phyloP scores from a whole-genome alignment of 495 filamentous ascomycete genomes.

The Neurospora africana region DNA sequence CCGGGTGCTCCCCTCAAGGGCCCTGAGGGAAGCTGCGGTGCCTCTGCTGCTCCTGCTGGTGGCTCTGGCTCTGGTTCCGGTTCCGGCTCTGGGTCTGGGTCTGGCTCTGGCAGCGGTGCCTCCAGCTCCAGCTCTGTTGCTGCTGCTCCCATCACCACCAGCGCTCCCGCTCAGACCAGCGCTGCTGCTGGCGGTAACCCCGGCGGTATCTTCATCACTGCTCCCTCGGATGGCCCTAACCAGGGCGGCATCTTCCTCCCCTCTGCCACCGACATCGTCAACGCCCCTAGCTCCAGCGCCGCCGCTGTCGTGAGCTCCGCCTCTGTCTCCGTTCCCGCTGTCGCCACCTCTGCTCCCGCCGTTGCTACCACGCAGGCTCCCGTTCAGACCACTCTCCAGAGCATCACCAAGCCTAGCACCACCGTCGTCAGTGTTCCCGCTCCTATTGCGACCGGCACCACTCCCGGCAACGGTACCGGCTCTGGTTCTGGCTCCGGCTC shows the following conservation, averaged over 20 bases:
- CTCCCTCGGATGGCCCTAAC: not conserved
- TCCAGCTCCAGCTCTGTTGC: not conserved
- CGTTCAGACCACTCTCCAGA: constrained; percentile 8
- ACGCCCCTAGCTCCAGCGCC: constrained; percentile 2
- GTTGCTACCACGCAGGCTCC: not conserved
- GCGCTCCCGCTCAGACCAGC: constrained; percentile 7
- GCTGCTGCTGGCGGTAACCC: not conserved
- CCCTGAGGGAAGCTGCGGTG: constrained; percentile 15
- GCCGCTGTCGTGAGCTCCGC: constrained; percentile 1
- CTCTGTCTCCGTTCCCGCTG: constrained; percentile 1
- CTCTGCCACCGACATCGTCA: constrained; percentile 12
- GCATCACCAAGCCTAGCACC: constrained; percentile 11
- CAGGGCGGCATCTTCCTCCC: not conserved
- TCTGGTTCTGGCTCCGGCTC: constrained; percentile 7
- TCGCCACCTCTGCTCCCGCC: not conserved
- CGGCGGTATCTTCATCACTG: constrained; percentile 22
- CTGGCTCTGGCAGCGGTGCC: not conserved
- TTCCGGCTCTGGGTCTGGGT: constrained; percentile 1
- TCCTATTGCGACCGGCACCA: constrained; percentile 6
- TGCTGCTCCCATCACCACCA: constrained; percentile 5
- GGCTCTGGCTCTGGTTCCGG: constrained; percentile 5
- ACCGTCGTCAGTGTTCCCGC: constrained; percentile 12
- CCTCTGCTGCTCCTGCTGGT: constrained; percentile 7
- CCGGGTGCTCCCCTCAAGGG: constrained; percentile 17
- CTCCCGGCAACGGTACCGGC: constrained; percentile 7